Percentiles rank a stretch among this genome's conserved stretches.
Evolutionary conservation across 2,329 filamentous ascomycete genomes (phyloP).

Genomic region (Eurotiales sp.): DNA sequence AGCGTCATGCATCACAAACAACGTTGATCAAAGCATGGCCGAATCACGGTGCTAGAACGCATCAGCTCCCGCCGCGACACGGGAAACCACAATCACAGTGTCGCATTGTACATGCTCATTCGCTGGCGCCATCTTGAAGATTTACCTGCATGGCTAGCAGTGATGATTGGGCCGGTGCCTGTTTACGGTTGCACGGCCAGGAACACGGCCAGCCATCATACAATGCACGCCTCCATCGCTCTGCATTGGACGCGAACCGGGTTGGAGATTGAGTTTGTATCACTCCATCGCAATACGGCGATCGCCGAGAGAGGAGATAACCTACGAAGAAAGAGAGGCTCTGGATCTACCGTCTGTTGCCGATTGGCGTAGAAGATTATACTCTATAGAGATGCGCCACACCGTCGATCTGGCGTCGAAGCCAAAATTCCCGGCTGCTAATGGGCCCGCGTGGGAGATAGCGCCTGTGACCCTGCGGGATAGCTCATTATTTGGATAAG

Average conservation of each 20-base stretch:
- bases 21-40: not conserved
- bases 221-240: too few relatives aligned
- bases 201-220: too few relatives aligned
- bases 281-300: too few relatives aligned
- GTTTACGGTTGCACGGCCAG: too few relatives aligned
- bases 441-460: too few relatives aligned
- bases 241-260: too few relatives aligned
- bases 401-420: not conserved
- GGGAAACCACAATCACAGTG: constrained; percentile 12
- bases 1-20: too few relatives aligned
- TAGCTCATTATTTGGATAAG: too few relatives aligned
- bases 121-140: not conserved
- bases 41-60: not conserved
- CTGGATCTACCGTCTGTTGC: not conserved
- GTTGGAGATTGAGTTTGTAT: too few relatives aligned
- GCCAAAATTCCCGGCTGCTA: not conserved
- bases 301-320: not conserved
- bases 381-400: too few relatives aligned
- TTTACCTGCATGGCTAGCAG: not conserved
- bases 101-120: constrained; percentile 8
- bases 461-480: too few relatives aligned
- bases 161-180: too few relatives aligned
- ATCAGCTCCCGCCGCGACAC: not conserved
- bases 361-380: not conserved
- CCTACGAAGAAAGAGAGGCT: not conserved